Base-by-base conservation (phyloP, 108 stramenopile species). In the Seminavis robusta region DNA sequence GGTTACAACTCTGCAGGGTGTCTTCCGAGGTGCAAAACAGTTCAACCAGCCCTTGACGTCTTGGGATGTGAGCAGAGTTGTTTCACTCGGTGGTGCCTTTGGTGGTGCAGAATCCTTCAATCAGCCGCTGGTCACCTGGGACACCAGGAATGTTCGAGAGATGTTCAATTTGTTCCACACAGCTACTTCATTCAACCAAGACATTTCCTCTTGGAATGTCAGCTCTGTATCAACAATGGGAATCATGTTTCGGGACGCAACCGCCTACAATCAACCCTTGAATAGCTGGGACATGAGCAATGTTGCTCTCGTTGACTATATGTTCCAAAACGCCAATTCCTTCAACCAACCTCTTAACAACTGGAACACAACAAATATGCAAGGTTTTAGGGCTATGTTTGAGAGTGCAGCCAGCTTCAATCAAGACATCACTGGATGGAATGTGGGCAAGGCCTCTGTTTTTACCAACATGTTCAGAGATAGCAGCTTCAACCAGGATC, bases 11-110 rank as follows among this genome's bases (percentile, higher is more conserved):
- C 37, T 61, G 47, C 27, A 11, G 8, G 15, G 34, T 10, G 50
- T 67, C 64, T 79, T 79, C 43, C 10, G 33, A 3, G 37, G 45
- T 7, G 64, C 69, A 1, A 36, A 37, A 6, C 11, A 33, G n/a
- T 81, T 81, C 54, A 72, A 81, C 40, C 67, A 69, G 41, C 58
- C 57, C 33, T 33, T 82, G 4, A 32, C 23, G 16, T 9, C 32
- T 10, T 76, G 75, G 75, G 58, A 76, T 52, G 57, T 59, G 28
- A 32, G 32, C 4, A 40, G 36, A 5, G 69, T 67, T 3, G 38
- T 4, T 9, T 29, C 55, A 16, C 61, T 72, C 26, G 20, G 24
- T 16, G 37, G 57, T 10, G 60, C 65, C 56, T 69, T 78, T 30
- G 20, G 16, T 30, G 47, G 49, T 31, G 29, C 65, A 11, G 11